These are phyloP conservation scores for Vitis riparia DNA, from an alignment of 164 flowering plant genomes.

Conservation along the genomic window DNA sequence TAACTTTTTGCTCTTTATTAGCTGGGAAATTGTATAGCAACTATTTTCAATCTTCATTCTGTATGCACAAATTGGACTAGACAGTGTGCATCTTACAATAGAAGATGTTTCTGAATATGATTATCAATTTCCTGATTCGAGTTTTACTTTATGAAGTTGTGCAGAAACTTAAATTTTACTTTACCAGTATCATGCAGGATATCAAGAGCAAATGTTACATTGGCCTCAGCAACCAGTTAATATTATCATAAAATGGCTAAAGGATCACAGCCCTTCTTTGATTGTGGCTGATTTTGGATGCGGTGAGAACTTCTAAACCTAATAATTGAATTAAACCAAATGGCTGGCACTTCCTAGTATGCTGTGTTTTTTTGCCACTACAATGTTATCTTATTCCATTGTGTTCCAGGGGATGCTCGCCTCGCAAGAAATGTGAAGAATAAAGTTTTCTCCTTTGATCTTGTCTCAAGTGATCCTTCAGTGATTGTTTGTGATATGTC, in stretches of 20 bases:
- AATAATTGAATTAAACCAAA: too few species aligned
- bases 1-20: too few species aligned
- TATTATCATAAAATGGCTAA: slow-evolving; percentile 76
- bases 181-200: slow-evolving; percentile 90
- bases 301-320: slow-evolving; percentile 45
- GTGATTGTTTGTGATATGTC: slow-evolving; percentile 97
- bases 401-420: slow-evolving; percentile 77
- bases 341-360: background rate
- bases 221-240: slow-evolving; percentile 95
- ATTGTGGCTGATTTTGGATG: slow-evolving; percentile 96
- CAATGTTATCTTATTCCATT: background rate
- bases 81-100: too few species aligned
- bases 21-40: too few species aligned
- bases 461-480: slow-evolving; percentile 84
- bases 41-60: too few species aligned
- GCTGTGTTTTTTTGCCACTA: background rate
- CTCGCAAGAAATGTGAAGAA: slow-evolving; percentile 84
- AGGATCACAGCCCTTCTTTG: slow-evolving; percentile 57
- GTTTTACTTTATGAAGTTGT: background rate
- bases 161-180: slow-evolving; percentile 9
- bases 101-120: too few species aligned
- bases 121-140: too few species aligned
- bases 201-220: slow-evolving; percentile 92
- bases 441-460: slow-evolving; percentile 90
- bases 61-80: too few species aligned